Percentiles rank a stretch among this genome's conserved stretches.
Conservation (phyloP, 2,329 filamentous ascomycete species). For the Hypoxylon sp. region DNA sequence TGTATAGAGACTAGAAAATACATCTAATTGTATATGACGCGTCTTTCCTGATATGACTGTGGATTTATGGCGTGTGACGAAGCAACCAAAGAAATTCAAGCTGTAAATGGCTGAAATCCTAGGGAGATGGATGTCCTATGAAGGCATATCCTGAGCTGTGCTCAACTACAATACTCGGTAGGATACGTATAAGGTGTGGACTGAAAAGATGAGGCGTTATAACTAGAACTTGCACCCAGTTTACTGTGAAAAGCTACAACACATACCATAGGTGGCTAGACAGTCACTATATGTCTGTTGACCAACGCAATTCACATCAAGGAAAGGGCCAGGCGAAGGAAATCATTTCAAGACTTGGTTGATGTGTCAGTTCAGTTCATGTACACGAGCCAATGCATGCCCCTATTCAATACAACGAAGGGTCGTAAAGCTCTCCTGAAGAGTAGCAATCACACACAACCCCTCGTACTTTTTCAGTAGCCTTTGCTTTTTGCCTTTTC, state of each 20-base stretch:
- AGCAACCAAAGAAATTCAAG: too few relatives aligned
- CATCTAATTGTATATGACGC: too few relatives aligned
- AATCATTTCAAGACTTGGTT: background rate
- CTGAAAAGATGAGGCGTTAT: background rate
- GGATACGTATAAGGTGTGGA: background rate
- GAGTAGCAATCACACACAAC: background rate
- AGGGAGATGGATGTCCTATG: too few relatives aligned
- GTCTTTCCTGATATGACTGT: too few relatives aligned
- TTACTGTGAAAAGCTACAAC: background rate
- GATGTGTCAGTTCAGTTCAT: constrained; percentile 7
- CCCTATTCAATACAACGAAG: constrained; percentile 10
- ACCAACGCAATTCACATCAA: too few relatives aligned
- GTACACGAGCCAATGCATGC: constrained; percentile 6
- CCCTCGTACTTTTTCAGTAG: background rate
- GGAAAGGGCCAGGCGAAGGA: background rate
- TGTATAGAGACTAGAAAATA: constrained; percentile 23
- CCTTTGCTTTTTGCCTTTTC: background rate
- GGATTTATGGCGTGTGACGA: too few relatives aligned
- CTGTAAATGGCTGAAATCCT: too few relatives aligned
- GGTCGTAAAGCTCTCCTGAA: background rate
- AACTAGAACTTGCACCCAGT: background rate
- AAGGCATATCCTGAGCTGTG: too few relatives aligned
- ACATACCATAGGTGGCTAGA: too few relatives aligned
- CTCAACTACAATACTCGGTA: too few relatives aligned
- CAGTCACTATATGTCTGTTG: too few relatives aligned